A percentile compares a stretch with the other conserved stretches of the same genome.
Conservation (phyloP, 805 yeast species). For the Starmerella riodocensis region DNA sequence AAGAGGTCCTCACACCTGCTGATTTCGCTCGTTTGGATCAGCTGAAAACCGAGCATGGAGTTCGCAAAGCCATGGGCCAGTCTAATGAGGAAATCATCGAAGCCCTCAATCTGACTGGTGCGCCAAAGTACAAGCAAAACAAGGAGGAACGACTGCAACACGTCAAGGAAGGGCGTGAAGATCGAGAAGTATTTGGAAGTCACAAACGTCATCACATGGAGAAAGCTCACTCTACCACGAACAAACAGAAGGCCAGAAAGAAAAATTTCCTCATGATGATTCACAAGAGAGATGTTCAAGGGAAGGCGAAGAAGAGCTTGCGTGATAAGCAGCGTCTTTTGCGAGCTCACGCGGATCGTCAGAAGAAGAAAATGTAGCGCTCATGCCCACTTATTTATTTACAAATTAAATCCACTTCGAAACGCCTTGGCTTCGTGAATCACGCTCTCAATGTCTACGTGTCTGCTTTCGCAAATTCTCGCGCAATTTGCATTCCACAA, state of each 20-base stretch:
- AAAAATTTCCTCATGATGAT: conserved; percentile 99
- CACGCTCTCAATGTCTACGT: too few species aligned
- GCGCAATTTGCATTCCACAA: too few species aligned
- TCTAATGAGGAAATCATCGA: conserved; percentile 77
- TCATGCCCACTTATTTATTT: background rate
- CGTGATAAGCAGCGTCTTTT: conserved; percentile 81
- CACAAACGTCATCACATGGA: conserved; percentile 55
- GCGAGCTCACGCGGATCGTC: conserved; percentile 76
- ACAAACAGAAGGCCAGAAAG: conserved; percentile 90
- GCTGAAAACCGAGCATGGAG: conserved; percentile 70
- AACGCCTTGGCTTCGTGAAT: background rate
- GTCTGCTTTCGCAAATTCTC: too few species aligned
- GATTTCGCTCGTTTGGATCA: conserved; percentile 94
- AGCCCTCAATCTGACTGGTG: conserved; percentile 62
- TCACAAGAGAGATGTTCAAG: conserved; percentile 87
- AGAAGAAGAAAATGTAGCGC: conserved; percentile 64
- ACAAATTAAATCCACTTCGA: background rate
- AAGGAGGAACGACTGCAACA: conserved; percentile 84
- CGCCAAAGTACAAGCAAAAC: conserved; percentile 62
- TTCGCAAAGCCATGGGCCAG: conserved; percentile 51
- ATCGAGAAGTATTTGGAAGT: conserved; percentile 81
- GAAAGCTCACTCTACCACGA: conserved; percentile 76
- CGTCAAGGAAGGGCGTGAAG: conserved; percentile 85
- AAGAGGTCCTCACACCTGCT: conserved; percentile 84
- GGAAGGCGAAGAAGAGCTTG: conserved; percentile 78